Percentiles rank a stretch among this genome's conserved stretches.
These are phyloP conservation scores for Lipomyces chichibuensis DNA, from an alignment of 805 yeast genomes.

Conservation along the genomic window DNA sequence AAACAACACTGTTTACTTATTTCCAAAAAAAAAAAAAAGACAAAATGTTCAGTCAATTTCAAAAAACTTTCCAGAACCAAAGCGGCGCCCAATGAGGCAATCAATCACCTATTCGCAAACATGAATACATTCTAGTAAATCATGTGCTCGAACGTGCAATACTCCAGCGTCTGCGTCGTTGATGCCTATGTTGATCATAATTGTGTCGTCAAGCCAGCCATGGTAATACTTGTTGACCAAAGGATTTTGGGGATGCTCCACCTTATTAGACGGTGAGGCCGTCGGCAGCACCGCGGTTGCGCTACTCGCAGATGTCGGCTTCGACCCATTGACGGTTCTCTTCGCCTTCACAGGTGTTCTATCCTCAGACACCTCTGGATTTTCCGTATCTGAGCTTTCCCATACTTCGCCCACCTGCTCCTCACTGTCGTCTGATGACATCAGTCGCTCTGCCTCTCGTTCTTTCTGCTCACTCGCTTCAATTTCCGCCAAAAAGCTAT, in stretches of 20 bases:
- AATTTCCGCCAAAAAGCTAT: not conserved
- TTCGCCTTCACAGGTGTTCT: not conserved
- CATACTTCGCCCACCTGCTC: not conserved
- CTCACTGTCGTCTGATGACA: not conserved
- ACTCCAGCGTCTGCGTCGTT: constrained; percentile 18
- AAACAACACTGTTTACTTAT: too few relatives aligned
- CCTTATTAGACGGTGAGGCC: not conserved
- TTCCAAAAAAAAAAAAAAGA: too few relatives aligned
- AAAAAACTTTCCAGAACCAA: not conserved
- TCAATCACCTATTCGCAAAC: constrained; percentile 3
- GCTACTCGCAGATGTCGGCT: not conserved
- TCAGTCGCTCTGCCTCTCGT: not conserved
- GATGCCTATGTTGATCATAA: constrained; percentile 26
- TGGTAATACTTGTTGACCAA: constrained; percentile 26
- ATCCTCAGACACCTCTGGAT: not conserved
- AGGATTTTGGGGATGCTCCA: constrained; percentile 12
- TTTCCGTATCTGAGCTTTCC: too few relatives aligned
- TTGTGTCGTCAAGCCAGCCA: constrained; percentile 31
- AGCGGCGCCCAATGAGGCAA: not conserved
- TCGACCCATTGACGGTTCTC: not conserved
- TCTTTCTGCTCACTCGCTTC: not conserved
- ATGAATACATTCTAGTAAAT: constrained; percentile 24
- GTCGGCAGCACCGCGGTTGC: not conserved
- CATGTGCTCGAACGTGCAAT: constrained; percentile 23
- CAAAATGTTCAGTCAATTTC: not conserved